Base-by-base conservation (phyloP, 306 rosid species). In the Phaseolus lunatus region DNA sequence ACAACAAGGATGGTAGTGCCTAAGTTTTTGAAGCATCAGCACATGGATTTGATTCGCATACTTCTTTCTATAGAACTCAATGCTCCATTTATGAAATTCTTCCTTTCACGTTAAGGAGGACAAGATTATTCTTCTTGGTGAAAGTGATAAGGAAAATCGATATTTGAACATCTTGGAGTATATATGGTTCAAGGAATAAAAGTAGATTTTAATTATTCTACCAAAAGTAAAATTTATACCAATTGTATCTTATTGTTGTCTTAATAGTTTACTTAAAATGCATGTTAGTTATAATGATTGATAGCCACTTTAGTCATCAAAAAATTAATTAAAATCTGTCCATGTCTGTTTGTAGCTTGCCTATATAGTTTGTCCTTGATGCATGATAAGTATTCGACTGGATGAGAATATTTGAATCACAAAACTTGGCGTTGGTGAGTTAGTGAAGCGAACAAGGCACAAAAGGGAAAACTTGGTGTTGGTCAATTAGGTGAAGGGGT, bases 11-110 rank as follows among this genome's bases (percentile, higher is more conserved):
- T 76, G 82, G 35, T 57, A 73, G 84, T 64, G 83, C 73, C 70
- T 31, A 23, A 41, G 49, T 44, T 14, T 49, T 62, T 45, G 71
- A 37, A 19, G 82, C 74, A 79, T 73, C 73, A 33, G 41, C 85
- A 84, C 80, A 70, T 83, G 89, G 88, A 84, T 64, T 80, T 64
- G 72, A 70, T 81, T 70, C 66, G 78, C 43, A 80, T 84, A 80
- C 64, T 19, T 68, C 79, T 74, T 72, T 80, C 66, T 18, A 52
- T 77, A 70, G 78, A 85, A 84, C 78, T 85, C 75, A 80, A 76
- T 81, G 50, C 84, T 66, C 86, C 78, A 78, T 72, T 65, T 64
- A 78, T 12, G 49, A 57, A 76, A 80, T 76, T 70, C 79, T 62
- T 83, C 75, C 62, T 78, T 79, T 82, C 72, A 59, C 82, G 80